Base-by-base conservation (phyloP, 1,284 basidiomycete genomes). In the Mycosarcoma maydis region DNA sequence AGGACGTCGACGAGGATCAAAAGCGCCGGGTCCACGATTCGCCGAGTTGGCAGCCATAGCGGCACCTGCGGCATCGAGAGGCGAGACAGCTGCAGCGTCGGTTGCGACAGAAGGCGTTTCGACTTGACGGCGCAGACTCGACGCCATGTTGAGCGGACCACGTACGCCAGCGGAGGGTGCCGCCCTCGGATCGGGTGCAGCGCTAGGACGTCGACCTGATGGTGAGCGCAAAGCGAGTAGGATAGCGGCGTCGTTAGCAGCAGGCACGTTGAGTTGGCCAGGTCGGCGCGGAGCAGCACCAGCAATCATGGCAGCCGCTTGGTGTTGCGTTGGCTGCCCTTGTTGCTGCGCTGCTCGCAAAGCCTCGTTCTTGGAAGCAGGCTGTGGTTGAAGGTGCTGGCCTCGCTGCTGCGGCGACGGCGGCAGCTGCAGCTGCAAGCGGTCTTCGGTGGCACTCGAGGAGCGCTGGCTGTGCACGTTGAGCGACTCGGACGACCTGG, bases 101-200 rank as follows among this genome's bases (percentile, higher is more conserved):
- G 26, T 39, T 6, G 53, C 23, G 32, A 40, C 38, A 16, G 58
- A 58, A 22, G 67, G 56, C 11, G 68, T 58, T 38, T 78, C 75
- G 26, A 76, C 76, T 49, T 77, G 70, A 22, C 72, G 57, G n/a
- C 76, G 72, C 48, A 78, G 38, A 37, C 48, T 71, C 2, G 74
- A 75, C 19, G 76, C 73, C 49, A 75, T 48, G 37, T 64, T 61
- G 49, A 37, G 24, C 8, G 61, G 46, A 10, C 41, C 49, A 17
- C 53, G 62, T n/a, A n/a, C 49, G 10, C 48, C 50, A n/a, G 9
- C 17, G 9, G 44, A 39, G 11, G 41, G 53, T 20, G 60, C 51
- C 20, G 38, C 38, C 24, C 73, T 60, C 44, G 72, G 67, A 57
- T 66, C 60, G 8, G 72, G 75, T 17, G 75, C 75, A 3, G 73